Conservation (phyloP, 208 protist genomes). For the Leishmania gerbilli region DNA sequence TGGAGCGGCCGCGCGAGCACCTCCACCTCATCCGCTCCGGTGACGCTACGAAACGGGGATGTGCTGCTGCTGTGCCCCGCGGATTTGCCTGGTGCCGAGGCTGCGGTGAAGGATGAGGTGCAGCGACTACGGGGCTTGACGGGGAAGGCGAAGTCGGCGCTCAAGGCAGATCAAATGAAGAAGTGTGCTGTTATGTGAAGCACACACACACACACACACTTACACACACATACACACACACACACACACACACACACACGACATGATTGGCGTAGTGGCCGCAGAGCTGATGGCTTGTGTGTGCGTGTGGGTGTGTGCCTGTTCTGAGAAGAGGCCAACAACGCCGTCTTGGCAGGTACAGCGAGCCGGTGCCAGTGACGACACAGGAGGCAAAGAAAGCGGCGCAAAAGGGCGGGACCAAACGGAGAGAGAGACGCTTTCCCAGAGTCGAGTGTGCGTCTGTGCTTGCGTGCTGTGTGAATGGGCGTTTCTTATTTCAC, state of each 20-base stretch:
- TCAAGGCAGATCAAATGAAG: constrained; percentile 59
- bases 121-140: constrained; percentile 38
- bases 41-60: constrained; percentile 47
- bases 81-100: constrained; percentile 11
- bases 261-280: too few relatives aligned
- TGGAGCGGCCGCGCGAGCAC: neutral
- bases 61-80: constrained; percentile 48
- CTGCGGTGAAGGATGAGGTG: constrained; percentile 44
- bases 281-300: neutral
- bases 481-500: neutral
- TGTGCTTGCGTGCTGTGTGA: neutral
- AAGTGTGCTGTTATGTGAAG: constrained; percentile 64
- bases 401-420: neutral
- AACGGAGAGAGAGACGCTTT: neutral
- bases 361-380: neutral
- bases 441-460: neutral
- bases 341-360: neutral
- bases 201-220: constrained; percentile 1
- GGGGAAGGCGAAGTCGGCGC: constrained; percentile 51
- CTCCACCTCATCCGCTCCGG: neutral
- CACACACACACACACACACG: neutral
- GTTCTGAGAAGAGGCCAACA: neutral
- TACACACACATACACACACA: neutral
- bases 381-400: neutral
- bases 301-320: neutral